Conservation (phyloP, 371 early-diverging fungal genomes). For the Phascolomyces articulosus region DNA sequence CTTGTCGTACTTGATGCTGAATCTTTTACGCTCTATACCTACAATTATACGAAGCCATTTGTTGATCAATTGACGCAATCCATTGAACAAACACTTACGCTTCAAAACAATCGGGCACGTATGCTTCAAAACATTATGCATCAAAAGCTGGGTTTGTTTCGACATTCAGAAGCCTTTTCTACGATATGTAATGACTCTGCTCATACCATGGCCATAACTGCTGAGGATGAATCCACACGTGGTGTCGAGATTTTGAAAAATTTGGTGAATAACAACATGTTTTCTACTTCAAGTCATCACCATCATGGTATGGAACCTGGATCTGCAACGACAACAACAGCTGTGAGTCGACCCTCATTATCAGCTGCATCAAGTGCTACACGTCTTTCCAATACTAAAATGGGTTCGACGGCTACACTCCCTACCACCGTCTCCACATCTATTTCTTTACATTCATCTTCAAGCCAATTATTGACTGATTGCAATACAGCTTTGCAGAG, state of each 20-base stretch:
- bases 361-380: not conserved
- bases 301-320: not conserved
- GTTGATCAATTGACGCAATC: constrained; percentile 59
- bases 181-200: not conserved
- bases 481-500: constrained; percentile 56
- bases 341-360: not conserved
- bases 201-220: not conserved
- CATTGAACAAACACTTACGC: constrained; percentile 21
- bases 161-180: constrained; percentile 39
- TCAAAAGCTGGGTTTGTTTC: constrained; percentile 75
- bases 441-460: not conserved
- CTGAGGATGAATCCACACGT: not conserved
- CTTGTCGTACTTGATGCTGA: constrained; percentile 57
- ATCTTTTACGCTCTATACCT: constrained; percentile 60
- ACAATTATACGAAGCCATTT: constrained; percentile 67
- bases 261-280: not conserved
- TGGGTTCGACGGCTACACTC: not conserved
- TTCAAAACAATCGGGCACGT: constrained; percentile 32
- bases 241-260: not conserved
- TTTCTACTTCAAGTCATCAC: not conserved
- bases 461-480: constrained; percentile 14
- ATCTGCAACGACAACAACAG: not conserved
- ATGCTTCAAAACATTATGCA: constrained; percentile 53
- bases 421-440: not conserved
- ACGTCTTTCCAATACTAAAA: not conserved